Evolutionary conservation across 139 green algal species (phyloP), one percentile per base, ranked within the genome.

Genomic region (Picochlorum sp.): DNA sequence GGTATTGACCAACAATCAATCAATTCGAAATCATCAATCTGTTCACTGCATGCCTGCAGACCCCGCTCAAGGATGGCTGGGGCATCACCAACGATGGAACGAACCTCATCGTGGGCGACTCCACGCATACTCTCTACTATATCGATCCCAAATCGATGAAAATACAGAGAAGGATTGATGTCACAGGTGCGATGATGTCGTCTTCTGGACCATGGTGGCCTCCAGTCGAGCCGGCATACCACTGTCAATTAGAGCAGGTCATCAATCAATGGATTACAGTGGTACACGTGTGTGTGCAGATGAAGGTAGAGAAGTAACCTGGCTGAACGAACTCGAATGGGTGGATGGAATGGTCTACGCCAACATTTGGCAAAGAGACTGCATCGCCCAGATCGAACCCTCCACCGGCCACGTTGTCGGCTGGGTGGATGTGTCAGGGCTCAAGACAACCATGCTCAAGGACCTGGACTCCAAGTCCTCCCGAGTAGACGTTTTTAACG

Each of bases 281-380:
- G n/a, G n/a, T n/a, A n/a, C n/a, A n/a, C n/a, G n/a, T 47, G 10
- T 47, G 39, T 47, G 22, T 47, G 39, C 24, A 63, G 65, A 73
- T 25, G 66, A 37, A 7, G 66, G 39, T 25, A 18, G 18, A 22
- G 12, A 37, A 8, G 59, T 73, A 39, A 33, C 12, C 4, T 74
- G 43, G 53, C 14, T 74, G 2, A 74, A 74, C 36, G 67, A 95
- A 84, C 62, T 96, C 45, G 88, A 96, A 74, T 71, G 68, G 28
- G 68, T 94, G 1, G 73, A 87, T 5, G 81, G 80, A 2, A 65
- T 85, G 51, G 56, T 96, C 31, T 91, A 79, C 76, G 87, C 72
- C 50, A 96, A 96, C 59, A 51, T 96, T 0, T 96, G 82, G 81
- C 61, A 80, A 61, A 85, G 72, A 2, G 79, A 94, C 22, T 96